Base-by-base conservation (phyloP, 176 grass and related monocot genomes). In the Musa acuminata region DNA sequence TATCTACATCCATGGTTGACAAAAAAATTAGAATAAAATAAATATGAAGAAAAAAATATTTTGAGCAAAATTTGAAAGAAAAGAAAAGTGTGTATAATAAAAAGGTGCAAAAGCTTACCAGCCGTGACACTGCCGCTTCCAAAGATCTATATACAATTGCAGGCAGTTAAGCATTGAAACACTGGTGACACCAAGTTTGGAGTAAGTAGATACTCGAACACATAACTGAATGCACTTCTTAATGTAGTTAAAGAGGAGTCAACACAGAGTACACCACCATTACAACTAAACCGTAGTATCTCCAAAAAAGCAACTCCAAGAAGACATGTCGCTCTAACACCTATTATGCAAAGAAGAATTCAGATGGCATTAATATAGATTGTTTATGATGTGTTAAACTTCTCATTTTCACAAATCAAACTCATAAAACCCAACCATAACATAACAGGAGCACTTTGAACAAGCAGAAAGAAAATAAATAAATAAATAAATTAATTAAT, bases 131-230 rank as follows among this genome's bases (percentile, higher is more conserved):
- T 55, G 87, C 73, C 74, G 88, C 82, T 81, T 98, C 95, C 77
- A 94, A 98, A 84, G 95, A 86, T 87, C 86, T 91, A 81, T 98
- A 75, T 43, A 89, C 86, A 73, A 92, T 86, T 74, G 90, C 95
- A 20, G 26, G 26, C 26, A 27, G 80, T 91, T 78, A 98, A 91
- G 81, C 95, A 98, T 69, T 98, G 95, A 82, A 84, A 81, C 52
- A 94, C 90, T 57, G 88, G 84, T 12, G 88, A 86, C 73, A 87
- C 84, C 81, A 98, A 85, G 73, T 98, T 98, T 72, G 90, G 90
- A 76, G 95, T 98, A 62, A 98, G 90, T 77, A 98, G 84, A 79
- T 98, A 98, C 74, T 98, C 95, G 73, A 98, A 98, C 25, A 98
- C 90, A 84, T 90, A 98, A 77, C 84, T 79, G 24, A 98, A 91